Percentiles rank a stretch among this genome's conserved stretches.
These are phyloP conservation scores for Chiua virens DNA, from an alignment of 768 basidiomycete genomes.

Conservation along the genomic window DNA sequence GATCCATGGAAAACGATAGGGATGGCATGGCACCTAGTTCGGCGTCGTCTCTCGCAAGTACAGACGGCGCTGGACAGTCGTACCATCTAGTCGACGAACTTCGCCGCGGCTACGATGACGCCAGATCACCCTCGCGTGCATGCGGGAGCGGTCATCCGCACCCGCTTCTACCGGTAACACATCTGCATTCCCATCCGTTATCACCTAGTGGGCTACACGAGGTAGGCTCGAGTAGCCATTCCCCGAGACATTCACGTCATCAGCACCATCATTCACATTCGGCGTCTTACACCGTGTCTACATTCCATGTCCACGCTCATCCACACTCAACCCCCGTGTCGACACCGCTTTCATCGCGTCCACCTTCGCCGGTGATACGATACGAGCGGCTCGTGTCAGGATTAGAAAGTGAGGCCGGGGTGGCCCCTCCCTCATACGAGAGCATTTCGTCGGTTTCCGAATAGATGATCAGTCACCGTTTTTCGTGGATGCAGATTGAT, in stretches of 20 bases:
- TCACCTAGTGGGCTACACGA: background rate
- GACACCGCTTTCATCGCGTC: conserved; percentile 12
- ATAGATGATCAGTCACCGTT: background rate
- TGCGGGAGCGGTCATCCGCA: background rate
- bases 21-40: conserved; percentile 26
- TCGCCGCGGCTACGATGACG: background rate
- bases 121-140: conserved; percentile 1
- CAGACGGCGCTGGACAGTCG: background rate
- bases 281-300: background rate
- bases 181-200: background rate
- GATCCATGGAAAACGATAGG: background rate
- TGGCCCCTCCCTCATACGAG: conserved; percentile 68
- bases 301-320: background rate
- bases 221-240: background rate
- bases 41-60: conserved; percentile 32
- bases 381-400: conserved; percentile 87
- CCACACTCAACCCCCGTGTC: background rate
- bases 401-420: conserved; percentile 80
- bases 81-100: background rate
- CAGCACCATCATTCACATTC: background rate
- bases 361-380: conserved; percentile 36
- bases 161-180: background rate
- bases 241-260: background rate
- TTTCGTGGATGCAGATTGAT: too few relatives aligned
- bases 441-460: conserved; percentile 16